Percentiles rank a stretch among this genome's conserved stretches.
phyloP scores from a whole-genome alignment of 2,329 filamentous ascomycete genomes.

The Microdochium bolleyi region DNA sequence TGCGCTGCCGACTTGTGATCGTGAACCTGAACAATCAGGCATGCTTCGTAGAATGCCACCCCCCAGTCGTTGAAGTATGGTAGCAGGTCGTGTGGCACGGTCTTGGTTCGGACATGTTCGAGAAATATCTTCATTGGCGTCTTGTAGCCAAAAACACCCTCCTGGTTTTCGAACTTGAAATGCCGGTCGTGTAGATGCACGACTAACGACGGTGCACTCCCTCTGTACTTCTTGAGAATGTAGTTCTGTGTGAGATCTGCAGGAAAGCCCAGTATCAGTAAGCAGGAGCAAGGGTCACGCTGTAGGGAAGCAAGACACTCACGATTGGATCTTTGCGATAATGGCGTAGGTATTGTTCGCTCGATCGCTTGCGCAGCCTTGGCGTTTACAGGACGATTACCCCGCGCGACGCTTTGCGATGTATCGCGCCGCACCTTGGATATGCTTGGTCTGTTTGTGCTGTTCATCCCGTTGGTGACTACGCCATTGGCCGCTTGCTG shows the following conservation, averaged over 20 bases:
- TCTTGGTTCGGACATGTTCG: constrained; percentile 67
- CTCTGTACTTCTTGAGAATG: constrained; percentile 73
- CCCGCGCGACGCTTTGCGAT: constrained; percentile 33
- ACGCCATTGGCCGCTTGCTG: constrained; percentile 31
- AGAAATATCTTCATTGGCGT: constrained; percentile 81
- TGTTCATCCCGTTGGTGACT: constrained; percentile 30
- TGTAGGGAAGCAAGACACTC: constrained; percentile 12
- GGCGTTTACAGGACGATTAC: constrained; percentile 42
- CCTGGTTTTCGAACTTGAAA: constrained; percentile 89
- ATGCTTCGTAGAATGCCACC: constrained; percentile 86
- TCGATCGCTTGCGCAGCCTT: constrained; percentile 22
- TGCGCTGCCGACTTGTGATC: constrained; percentile 62
- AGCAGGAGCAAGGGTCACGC: too few species aligned
- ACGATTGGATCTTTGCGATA: constrained; percentile 47
- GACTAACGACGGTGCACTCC: constrained; percentile 73
- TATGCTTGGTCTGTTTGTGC: constrained; percentile 40
- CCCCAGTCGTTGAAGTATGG: constrained; percentile 64
- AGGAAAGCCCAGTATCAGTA: neutral
- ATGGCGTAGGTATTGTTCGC: constrained; percentile 21
- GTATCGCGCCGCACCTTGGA: constrained; percentile 50
- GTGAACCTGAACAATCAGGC: constrained; percentile 88
- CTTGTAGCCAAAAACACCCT: constrained; percentile 85
- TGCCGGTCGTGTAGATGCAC: constrained; percentile 79
- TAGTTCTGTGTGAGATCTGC: constrained; percentile 66
- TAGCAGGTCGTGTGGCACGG: constrained; percentile 83